phyloP scores from a whole-genome alignment of 2,329 filamentous ascomycete species.

The Ophiostoma sp. region DNA sequence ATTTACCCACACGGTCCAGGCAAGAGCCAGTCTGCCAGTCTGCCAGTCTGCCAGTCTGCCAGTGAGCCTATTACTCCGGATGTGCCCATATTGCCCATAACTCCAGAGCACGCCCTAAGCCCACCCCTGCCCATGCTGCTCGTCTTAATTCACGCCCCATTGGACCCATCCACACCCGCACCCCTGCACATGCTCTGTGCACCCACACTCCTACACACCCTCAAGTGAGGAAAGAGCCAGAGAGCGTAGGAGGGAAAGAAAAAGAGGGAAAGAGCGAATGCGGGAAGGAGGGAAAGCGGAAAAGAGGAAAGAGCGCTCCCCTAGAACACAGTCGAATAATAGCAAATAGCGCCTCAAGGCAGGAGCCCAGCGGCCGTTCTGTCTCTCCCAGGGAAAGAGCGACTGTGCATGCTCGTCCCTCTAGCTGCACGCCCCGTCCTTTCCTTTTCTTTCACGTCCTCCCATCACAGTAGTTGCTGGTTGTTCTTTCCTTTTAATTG shows the following conservation, averaged over 20 bases:
- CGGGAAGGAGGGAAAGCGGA: background rate
- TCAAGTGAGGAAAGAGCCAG: too few relatives aligned
- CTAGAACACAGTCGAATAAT: too few relatives aligned
- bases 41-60: too few relatives aligned
- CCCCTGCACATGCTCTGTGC: slow-evolving; percentile 5
- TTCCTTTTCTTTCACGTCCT: slow-evolving; percentile 16
- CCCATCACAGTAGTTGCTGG: background rate
- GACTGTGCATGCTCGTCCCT: background rate
- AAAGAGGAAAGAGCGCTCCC: background rate
- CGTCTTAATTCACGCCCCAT: slow-evolving; percentile 9
- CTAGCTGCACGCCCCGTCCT: slow-evolving; percentile 10
- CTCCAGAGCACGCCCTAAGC: background rate
- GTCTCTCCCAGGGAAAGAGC: background rate
- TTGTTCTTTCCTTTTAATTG: background rate
- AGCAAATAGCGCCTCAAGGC: background rate
- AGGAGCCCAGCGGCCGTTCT: background rate
- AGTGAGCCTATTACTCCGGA: slow-evolving; percentile 10
- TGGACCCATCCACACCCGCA: slow-evolving; percentile 13
- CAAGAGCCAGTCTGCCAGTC: background rate
- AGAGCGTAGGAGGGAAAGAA: background rate
- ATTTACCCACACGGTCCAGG: slow-evolving; percentile 12
- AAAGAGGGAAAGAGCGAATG: background rate
- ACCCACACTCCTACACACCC: background rate
- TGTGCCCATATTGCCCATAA: background rate
- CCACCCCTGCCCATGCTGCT: slow-evolving; percentile 7